Percentiles rank a stretch among this genome's conserved stretches.
Conservation (phyloP, 345 rosid genomes). For the Geranium rotundifolium region DNA sequence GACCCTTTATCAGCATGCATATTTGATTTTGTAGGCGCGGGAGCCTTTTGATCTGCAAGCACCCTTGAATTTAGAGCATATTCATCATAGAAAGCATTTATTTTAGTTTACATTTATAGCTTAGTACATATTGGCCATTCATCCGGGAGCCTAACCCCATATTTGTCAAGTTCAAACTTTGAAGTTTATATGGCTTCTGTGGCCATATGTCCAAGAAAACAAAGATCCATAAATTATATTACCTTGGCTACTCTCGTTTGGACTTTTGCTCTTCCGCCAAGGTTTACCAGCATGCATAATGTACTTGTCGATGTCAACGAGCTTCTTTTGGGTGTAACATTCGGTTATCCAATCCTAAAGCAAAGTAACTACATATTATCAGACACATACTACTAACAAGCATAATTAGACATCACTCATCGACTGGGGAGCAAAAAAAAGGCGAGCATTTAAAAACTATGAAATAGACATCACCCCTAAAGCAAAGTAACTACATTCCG, state of each 20-base stretch:
- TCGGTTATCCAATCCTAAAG: conserved; percentile 75
- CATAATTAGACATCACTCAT: neutral
- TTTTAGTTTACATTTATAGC: too few relatives aligned
- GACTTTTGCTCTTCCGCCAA: conserved; percentile 43
- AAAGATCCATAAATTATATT: neutral
- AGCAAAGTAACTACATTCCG: too few relatives aligned
- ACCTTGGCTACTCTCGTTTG: conserved; percentile 32
- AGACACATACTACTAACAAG: neutral
- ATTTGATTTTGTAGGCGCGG: conserved; percentile 24
- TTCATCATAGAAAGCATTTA: neutral
- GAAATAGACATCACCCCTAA: too few relatives aligned
- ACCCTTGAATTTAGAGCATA: conserved; percentile 4
- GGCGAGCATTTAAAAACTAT: neutral
- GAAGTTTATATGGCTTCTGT: neutral
- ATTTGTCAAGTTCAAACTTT: neutral
- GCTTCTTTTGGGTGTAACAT: conserved; percentile 53
- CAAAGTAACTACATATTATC: conserved; percentile 2
- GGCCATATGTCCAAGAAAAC: neutral
- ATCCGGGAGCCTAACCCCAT: neutral
- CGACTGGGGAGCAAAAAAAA: neutral
- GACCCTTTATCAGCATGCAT: conserved; percentile 36
- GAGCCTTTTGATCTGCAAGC: conserved; percentile 37
- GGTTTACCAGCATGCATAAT: conserved; percentile 87
- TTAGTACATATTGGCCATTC: neutral
- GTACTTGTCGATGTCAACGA: conserved; percentile 68